Base-by-base conservation (phyloP, 2,329 filamentous ascomycete genomes). In the Calycina marina region DNA sequence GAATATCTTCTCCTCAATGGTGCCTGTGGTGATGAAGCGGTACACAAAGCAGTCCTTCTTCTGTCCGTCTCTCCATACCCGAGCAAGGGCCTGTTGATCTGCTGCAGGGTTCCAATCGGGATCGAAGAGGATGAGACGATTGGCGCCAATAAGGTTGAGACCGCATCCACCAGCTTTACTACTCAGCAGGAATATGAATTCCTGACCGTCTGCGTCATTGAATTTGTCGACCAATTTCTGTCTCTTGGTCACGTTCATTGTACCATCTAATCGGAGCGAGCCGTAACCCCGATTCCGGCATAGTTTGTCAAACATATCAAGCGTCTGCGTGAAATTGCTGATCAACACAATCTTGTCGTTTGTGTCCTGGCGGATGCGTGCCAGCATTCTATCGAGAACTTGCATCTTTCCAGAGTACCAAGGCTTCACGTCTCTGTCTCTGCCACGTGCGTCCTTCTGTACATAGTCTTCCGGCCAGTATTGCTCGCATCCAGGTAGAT, bases 21-120 rank as follows among this genome's bases (percentile, higher is more conserved):
- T 94, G 4, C 90, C 90, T 0, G 92, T 96, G 0, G 86, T 82
- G 48, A 98, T 98, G 60, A 98, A 98, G n/a, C 90, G 81, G 56
- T 98, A 98, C 11, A 98, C 90, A 48, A 98, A 98, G 51, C 90
- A 98, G 51, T 98, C 90, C 53, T 98, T 98, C 67, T 92, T 96
- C 57, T 98, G 90, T 0, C 90, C 90, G 48, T 98, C 90, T 65
- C 90, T 82, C 90, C 90, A 98, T 13, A 98, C 90, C 62, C 90
- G 81, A 20, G 90, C 90, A 17, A 98, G 69, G 4, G 90, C 90
- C 59, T 98, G 90, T 56, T 98, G 90, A 51, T 98, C 90, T 1
- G 90, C 86, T 3, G 90, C 90, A 1, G 90, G 90, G 49, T 98
- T 98, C 90, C 90, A 98, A 56, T 90, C 82, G 0, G 90, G 90